Evolutionary conservation across 163 green algal species (phyloP).

Genomic region (Volvox carteri): DNA sequence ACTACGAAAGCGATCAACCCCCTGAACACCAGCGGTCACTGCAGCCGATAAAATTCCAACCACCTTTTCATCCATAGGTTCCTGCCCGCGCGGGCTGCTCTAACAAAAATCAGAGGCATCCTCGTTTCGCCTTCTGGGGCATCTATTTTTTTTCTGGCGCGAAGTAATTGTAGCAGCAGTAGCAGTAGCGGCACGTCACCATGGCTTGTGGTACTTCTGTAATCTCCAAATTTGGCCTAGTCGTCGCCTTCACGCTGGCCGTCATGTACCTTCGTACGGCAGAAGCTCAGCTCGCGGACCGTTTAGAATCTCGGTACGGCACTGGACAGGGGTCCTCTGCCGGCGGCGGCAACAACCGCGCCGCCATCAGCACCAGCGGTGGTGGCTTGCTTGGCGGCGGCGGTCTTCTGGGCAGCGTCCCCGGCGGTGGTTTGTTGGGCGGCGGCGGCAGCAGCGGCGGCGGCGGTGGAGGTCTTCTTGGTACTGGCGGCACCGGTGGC

Average conservation of each 20-base stretch:
- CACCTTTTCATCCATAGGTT: no score
- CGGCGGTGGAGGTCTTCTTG: no score
- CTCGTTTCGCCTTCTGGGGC: no score
- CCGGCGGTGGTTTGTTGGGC: background rate
- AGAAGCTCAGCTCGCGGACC: background rate
- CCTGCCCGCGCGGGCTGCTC: no score
- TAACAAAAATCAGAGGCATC: no score
- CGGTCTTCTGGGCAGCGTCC: background rate
- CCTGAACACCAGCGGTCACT: no score
- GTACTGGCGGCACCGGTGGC: background rate
- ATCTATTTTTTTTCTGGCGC: no score
- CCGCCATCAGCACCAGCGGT: background rate
- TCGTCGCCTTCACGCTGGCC: background rate
- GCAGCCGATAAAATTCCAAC: no score
- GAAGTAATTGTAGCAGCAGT: no score
- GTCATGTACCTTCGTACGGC: background rate
- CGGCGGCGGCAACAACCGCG: background rate
- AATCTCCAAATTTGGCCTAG: background rate
- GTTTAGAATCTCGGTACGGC: slow-evolving; percentile 5
- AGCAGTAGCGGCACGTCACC: background rate
- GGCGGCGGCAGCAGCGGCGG: no score
- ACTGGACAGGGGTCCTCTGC: background rate
- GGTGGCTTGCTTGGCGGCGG: background rate
- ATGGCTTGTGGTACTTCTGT: background rate
- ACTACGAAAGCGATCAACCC: no score